These are phyloP conservation scores for Beta lomatogona DNA, from an alignment of 179 eudicot species.

Conservation along the genomic window DNA sequence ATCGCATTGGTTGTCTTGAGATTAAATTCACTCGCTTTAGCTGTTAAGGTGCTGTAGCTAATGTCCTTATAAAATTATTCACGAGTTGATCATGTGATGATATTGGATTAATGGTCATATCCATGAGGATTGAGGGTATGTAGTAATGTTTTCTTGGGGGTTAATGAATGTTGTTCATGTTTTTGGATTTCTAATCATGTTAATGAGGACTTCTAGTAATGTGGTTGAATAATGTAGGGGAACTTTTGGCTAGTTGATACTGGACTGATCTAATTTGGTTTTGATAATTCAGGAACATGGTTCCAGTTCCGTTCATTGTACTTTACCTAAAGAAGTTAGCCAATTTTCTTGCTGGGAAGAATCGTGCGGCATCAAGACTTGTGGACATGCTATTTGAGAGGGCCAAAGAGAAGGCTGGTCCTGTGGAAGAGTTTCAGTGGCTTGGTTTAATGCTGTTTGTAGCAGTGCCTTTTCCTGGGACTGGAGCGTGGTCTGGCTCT, in stretches of 20 bases:
- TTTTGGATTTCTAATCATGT: not conserved
- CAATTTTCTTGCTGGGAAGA: slow-evolving; percentile 62
- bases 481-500: slow-evolving; percentile 99
- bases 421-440: slow-evolving; percentile 93
- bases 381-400: slow-evolving; percentile 63
- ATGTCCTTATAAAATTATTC: too few species aligned
- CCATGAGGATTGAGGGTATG: too few species aligned
- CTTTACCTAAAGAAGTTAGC: slow-evolving; percentile 78
- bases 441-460: slow-evolving; percentile 95
- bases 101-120: too few species aligned
- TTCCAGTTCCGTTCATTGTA: slow-evolving; percentile 88
- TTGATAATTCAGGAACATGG: slow-evolving; percentile 69
- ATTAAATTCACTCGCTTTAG: too few species aligned
- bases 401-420: slow-evolving; percentile 81
- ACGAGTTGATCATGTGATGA: too few species aligned
- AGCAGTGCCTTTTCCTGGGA: slow-evolving; percentile 97
- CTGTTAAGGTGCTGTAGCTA: too few species aligned
- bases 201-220: not conserved
- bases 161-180: too few species aligned
- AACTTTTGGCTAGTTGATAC: not conserved
- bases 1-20: too few species aligned
- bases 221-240: not conserved
- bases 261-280: not conserved
- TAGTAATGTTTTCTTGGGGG: too few species aligned
- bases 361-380: slow-evolving; percentile 50